A percentile compares a stretch with the other conserved stretches of the same genome.
Evolutionary conservation across 2,329 filamentous ascomycete genomes (phyloP).

Genomic region (Rutstroemia sp.): DNA sequence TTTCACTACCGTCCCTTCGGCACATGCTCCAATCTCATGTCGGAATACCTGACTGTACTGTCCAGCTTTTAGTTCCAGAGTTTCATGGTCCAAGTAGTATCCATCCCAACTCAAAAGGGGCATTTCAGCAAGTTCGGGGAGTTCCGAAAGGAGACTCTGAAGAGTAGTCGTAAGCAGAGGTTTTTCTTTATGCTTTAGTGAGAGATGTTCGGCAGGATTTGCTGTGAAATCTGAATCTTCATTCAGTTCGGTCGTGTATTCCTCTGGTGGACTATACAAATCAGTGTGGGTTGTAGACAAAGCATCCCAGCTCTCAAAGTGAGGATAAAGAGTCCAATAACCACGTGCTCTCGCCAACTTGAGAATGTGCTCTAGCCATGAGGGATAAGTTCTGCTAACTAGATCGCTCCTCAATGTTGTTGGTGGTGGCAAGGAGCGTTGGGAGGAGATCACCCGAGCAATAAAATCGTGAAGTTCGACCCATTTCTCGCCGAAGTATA

Average conservation of each 20-base stretch:
- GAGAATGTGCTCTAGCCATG: constrained; percentile 72
- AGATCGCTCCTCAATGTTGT: constrained; percentile 44
- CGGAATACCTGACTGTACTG: constrained; percentile 55
- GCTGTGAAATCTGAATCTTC: constrained; percentile 21
- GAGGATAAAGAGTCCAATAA: constrained; percentile 76
- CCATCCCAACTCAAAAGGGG: constrained; percentile 62
- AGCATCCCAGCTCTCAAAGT: constrained; percentile 36
- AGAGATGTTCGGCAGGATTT: constrained; percentile 23
- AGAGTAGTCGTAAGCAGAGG: constrained; percentile 41
- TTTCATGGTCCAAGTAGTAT: constrained; percentile 32
- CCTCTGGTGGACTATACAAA: constrained; percentile 65
- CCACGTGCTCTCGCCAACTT: constrained; percentile 69
- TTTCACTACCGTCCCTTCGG: constrained; percentile 13
- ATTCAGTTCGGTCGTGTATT: constrained; percentile 34
- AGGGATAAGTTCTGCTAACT: constrained; percentile 61
- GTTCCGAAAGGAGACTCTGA: constrained; percentile 40
- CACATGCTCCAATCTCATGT: constrained; percentile 59
- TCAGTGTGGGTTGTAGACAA: constrained; percentile 75
- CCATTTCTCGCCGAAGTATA: constrained; percentile 86
- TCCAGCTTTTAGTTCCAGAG: constrained; percentile 37
- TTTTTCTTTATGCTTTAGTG: constrained; percentile 21
- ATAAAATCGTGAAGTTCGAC: constrained; percentile 76
- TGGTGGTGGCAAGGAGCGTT: constrained; percentile 31
- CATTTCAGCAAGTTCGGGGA: constrained; percentile 40
- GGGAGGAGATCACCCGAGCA: constrained; percentile 33